A percentile compares a stretch with the other conserved stretches of the same genome.
phyloP scores from a whole-genome alignment of 768 basidiomycete species.

The Clitopilus hobsonii region DNA sequence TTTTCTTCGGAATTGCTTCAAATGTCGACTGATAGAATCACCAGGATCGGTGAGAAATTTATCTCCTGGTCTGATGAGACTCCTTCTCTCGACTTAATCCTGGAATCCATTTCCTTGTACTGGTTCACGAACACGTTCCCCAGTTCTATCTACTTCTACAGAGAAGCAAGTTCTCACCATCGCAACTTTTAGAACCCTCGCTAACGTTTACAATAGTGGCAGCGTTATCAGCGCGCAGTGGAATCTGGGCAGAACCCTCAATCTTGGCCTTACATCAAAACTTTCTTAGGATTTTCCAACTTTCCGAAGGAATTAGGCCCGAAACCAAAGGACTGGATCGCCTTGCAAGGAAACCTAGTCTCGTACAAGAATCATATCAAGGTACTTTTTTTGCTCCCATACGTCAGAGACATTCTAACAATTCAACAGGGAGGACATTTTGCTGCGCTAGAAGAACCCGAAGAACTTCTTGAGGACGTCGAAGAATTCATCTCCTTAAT shows the following conservation, averaged over 20 bases:
- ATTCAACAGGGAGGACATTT: not conserved
- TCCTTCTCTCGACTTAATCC: not conserved
- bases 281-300: not conserved
- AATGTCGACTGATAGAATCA: not conserved
- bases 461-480: not conserved
- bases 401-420: not conserved
- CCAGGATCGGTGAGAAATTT: not conserved
- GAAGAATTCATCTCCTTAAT: not conserved
- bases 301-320: not conserved
- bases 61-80: not conserved
- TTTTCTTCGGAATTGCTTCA: not conserved
- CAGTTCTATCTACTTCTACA: not conserved
- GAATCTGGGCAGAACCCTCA: not conserved
- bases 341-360: not conserved
- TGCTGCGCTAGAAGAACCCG: not conserved
- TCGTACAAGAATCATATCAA: not conserved
- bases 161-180: not conserved
- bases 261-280: not conserved
- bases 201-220: not conserved
- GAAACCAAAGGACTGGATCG: not conserved
- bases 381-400: not conserved
- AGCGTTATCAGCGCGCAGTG: not conserved
- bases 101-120: not conserved
- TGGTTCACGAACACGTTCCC: not conserved
- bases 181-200: not conserved